phyloP scores from a whole-genome alignment of 176 grass and related monocot genomes.

The Poa annua region DNA sequence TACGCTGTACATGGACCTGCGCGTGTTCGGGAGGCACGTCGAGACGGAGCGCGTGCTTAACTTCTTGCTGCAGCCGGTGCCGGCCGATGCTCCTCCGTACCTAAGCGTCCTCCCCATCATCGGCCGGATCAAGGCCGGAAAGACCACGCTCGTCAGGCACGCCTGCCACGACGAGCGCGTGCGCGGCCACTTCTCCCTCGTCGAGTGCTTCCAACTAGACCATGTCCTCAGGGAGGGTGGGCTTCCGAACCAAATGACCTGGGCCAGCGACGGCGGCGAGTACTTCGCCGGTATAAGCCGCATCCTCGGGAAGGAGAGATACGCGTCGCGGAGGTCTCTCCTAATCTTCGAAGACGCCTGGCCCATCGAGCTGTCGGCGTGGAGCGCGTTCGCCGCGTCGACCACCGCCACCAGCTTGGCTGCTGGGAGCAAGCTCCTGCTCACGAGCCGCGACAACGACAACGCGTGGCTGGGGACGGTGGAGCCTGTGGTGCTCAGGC shows the following conservation, averaged over 20 bases:
- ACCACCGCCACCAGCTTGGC: neutral
- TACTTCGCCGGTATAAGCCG: constrained; percentile 45
- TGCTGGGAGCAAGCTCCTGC: constrained; percentile 41
- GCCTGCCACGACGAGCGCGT: constrained; percentile 46
- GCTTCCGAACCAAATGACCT: neutral
- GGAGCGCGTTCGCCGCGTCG: constrained; percentile 28
- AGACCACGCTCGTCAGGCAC: constrained; percentile 50
- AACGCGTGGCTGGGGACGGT: constrained; percentile 19
- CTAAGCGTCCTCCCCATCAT: constrained; percentile 36
- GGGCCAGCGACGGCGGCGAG: constrained; percentile 43
- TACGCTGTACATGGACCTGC: constrained; percentile 49
- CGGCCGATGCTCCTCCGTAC: neutral
- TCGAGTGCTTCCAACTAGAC: constrained; percentile 36
- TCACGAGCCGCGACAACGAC: constrained; percentile 45
- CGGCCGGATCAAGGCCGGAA: constrained; percentile 18
- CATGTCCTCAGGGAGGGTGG: constrained; percentile 28
- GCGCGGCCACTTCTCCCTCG: constrained; percentile 41
- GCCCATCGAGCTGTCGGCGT: constrained; percentile 44
- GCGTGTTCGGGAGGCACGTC: constrained; percentile 54
- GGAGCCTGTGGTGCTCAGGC: constrained; percentile 21
- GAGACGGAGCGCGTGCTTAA: constrained; percentile 48
- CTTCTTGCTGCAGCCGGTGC: constrained; percentile 27
- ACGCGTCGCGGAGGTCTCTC: constrained; percentile 1
- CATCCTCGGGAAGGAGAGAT: constrained; percentile 11
- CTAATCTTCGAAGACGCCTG: constrained; percentile 53